phyloP scores from a whole-genome alignment of 2,329 filamentous ascomycete species.

The Colletotrichum eleusines region DNA sequence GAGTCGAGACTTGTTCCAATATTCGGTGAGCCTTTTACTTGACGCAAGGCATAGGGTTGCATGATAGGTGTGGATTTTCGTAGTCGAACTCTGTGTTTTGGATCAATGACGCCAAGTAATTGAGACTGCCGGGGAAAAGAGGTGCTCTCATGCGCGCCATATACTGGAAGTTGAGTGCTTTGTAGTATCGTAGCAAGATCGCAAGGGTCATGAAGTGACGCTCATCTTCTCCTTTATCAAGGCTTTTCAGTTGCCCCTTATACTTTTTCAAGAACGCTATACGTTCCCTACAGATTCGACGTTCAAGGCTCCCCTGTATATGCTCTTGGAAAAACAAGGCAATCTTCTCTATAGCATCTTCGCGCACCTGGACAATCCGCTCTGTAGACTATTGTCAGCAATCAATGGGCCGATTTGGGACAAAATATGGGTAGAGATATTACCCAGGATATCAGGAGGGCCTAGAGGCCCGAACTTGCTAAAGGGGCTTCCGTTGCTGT shows the following conservation, averaged over 20 bases:
- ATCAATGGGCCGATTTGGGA: too few species aligned
- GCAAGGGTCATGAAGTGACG: not conserved
- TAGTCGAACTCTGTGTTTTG: rapidly evolving
- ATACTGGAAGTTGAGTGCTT: not conserved
- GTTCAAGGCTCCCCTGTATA: not conserved
- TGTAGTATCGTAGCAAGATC: not conserved
- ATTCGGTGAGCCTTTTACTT: not conserved
- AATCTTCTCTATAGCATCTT: not conserved
- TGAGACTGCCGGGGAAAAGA: not conserved
- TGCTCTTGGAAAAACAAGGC: not conserved
- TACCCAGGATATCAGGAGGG: conserved; percentile 1
- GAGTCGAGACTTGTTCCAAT: not conserved
- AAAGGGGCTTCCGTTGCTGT: not conserved
- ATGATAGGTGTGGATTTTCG: not conserved
- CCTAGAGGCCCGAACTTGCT: not conserved
- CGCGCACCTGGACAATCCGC: not conserved
- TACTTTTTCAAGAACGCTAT: too few species aligned
- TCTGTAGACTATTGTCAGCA: not conserved
- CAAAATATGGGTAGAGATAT: rapidly evolving
- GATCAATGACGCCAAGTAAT: not conserved
- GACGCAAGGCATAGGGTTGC: not conserved
- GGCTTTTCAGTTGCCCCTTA: too few species aligned
- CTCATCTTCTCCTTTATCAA: not conserved
- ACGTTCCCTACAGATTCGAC: not conserved
- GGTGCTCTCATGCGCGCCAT: not conserved